phyloP scores from a whole-genome alignment of 345 rosid species.

The Populus ilicifolia region DNA sequence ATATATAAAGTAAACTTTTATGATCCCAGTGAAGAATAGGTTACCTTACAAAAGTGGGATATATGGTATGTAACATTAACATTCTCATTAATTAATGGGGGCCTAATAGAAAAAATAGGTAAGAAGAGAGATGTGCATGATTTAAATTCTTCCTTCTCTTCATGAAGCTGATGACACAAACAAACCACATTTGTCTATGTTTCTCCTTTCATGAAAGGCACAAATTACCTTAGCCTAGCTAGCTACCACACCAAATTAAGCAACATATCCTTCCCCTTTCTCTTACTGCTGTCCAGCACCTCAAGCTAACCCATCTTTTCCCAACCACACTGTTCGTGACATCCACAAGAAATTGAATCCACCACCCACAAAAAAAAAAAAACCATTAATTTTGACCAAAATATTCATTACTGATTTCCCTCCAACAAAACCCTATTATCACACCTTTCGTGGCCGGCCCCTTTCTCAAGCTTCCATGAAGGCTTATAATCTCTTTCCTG shows the following conservation, averaged over 20 bases:
- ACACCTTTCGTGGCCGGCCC: too few species aligned
- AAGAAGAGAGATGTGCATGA: not conserved
- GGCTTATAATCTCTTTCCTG: not conserved
- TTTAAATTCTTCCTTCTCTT: not conserved
- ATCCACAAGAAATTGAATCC: not conserved
- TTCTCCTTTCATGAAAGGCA: not conserved
- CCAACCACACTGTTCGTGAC: conserved; percentile 3
- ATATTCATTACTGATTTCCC: not conserved
- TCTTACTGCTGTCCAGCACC: not conserved
- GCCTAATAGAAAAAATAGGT: not conserved
- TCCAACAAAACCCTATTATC: not conserved
- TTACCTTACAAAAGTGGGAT: not conserved
- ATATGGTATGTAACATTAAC: not conserved
- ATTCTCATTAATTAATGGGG: not conserved
- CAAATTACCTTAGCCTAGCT: not conserved
- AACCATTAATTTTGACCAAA: not conserved
- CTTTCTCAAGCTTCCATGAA: not conserved
- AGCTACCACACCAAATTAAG: not conserved
- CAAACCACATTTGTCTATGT: not conserved
- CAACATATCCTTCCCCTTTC: not conserved
- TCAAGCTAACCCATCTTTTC: conserved; percentile 7
- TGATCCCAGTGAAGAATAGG: too few species aligned
- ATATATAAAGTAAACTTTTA: too few species aligned
- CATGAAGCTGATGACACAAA: not conserved
- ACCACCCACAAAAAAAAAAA: not conserved